Percentiles rank a stretch among this genome's conserved stretches.
Conservation (phyloP, 306 rosid species). For the Gleditsia sinensis region DNA sequence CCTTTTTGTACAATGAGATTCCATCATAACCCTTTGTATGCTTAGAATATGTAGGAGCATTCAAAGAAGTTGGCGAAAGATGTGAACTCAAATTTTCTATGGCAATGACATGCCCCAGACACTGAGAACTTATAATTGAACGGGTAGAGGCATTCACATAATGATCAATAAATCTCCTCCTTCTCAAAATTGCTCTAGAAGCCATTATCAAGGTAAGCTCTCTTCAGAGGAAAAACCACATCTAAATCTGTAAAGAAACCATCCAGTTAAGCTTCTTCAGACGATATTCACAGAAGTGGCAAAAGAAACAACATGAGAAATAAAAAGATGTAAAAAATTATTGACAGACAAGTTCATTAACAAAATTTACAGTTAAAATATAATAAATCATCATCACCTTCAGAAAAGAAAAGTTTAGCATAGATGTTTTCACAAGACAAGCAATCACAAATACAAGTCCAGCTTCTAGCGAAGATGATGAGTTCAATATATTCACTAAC, state of each 20-base stretch:
- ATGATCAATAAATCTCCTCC: constrained; percentile 47
- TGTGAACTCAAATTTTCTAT: constrained; percentile 34
- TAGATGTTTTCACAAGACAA: neutral
- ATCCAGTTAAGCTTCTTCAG: constrained; percentile 6
- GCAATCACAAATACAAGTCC: neutral
- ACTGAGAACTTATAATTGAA: constrained; percentile 42
- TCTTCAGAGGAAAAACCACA: constrained; percentile 15
- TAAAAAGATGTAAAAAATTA: neutral
- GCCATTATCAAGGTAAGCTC: constrained; percentile 50
- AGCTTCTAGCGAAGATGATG: neutral
- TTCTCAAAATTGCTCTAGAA: constrained; percentile 58
- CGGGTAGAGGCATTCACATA: constrained; percentile 35
- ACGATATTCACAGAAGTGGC: neutral
- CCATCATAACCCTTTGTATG: neutral
- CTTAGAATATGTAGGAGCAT: neutral
- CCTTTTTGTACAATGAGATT: constrained; percentile 27
- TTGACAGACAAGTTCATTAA: no score
- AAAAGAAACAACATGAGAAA: neutral
- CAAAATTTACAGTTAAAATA: no score
- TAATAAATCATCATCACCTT: neutral
- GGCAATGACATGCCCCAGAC: constrained; percentile 31
- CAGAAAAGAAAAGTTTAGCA: neutral
- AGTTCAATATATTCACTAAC: neutral
- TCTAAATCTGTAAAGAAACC: constrained; percentile 25
- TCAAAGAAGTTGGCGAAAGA: constrained; percentile 9